Conservation (phyloP, 331 rosid genomes). For the Acacia pycnantha region DNA sequence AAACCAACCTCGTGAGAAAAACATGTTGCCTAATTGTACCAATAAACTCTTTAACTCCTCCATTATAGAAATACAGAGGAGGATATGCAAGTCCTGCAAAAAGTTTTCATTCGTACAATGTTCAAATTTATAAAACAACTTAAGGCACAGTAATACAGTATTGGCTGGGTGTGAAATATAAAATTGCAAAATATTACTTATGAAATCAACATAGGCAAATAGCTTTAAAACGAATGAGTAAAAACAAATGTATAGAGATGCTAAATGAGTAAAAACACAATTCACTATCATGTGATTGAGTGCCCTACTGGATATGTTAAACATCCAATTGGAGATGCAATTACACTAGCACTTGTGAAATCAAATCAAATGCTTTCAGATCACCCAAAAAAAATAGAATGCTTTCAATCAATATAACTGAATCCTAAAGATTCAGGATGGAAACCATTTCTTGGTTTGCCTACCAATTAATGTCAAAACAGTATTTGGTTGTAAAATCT, state of each 20-base stretch:
- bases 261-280: conserved; percentile 2
- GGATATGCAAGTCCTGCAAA: conserved; percentile 90
- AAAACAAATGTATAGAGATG: conserved; percentile 6
- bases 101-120: conserved; percentile 22
- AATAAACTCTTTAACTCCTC: conserved; percentile 97
- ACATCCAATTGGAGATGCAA: neutral
- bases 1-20: conserved; percentile 80
- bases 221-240: neutral
- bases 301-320: neutral
- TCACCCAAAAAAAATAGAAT: neutral
- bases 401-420: neutral
- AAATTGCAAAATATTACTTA: neutral
- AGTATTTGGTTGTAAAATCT: neutral
- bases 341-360: neutral
- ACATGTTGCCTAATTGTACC: conserved; percentile 87
- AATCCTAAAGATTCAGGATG: neutral
- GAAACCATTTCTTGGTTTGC: neutral
- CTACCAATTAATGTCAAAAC: neutral
- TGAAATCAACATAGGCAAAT: conserved; percentile 7
- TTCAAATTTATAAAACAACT: conserved; percentile 27
- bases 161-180: neutral
- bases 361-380: neutral
- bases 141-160: neutral
- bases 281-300: conserved; percentile 14
- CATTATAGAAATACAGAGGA: conserved; percentile 88